These are phyloP conservation scores for Mycena olivaceomarginata DNA, from an alignment of 768 basidiomycete genomes.

Conservation along the genomic window DNA sequence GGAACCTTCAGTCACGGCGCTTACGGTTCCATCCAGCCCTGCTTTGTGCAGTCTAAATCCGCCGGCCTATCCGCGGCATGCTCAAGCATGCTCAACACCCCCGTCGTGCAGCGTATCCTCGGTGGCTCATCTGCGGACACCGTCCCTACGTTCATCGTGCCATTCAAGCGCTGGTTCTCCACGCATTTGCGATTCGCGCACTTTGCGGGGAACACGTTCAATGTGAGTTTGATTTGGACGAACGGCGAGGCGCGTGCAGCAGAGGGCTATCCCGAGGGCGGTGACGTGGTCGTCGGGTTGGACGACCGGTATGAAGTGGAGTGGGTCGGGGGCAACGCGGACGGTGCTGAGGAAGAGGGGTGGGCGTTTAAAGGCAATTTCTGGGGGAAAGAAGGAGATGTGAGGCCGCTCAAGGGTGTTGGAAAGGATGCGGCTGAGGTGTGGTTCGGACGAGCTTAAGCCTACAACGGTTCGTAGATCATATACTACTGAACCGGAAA, in stretches of 20 bases:
- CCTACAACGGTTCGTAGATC: too few relatives aligned
- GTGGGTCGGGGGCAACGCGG: constrained; percentile 54
- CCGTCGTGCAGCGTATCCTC: constrained; percentile 56
- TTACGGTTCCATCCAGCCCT: constrained; percentile 59
- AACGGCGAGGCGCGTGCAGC: constrained; percentile 53
- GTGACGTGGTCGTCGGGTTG: constrained; percentile 58
- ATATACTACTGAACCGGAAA: too few relatives aligned
- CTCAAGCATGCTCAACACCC: constrained; percentile 45
- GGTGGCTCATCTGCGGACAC: background rate
- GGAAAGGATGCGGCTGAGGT: constrained; percentile 62
- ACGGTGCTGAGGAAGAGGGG: constrained; percentile 51
- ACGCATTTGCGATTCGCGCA: constrained; percentile 61
- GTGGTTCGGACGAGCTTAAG: constrained; percentile 54
- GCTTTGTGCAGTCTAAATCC: constrained; percentile 49
- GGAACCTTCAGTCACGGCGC: constrained; percentile 57
- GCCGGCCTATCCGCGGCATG: constrained; percentile 42
- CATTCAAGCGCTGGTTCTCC: constrained; percentile 58
- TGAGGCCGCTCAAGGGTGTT: constrained; percentile 50
- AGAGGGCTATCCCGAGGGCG: constrained; percentile 52
- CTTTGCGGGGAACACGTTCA: constrained; percentile 61
- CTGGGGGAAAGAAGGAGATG: constrained; percentile 63
- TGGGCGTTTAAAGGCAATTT: constrained; percentile 62
- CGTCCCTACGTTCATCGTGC: constrained; percentile 57
- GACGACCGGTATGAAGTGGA: constrained; percentile 61
- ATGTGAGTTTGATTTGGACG: constrained; percentile 60